Evolutionary conservation across 148 eudicot species (phyloP).

Genomic region (Rhododendron kiyosumense): DNA sequence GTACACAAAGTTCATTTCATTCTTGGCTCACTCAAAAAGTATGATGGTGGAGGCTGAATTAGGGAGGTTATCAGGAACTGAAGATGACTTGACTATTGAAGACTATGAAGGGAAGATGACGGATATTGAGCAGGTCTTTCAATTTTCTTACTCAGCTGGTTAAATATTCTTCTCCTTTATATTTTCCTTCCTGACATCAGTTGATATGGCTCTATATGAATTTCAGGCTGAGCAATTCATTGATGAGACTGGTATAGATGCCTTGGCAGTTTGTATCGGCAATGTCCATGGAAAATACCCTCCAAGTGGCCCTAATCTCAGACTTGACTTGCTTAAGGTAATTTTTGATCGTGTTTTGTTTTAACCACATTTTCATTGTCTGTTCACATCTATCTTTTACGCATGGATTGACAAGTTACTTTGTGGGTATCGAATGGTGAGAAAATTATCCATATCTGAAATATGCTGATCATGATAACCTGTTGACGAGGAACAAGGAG

Average conservation of each 20-base stretch:
- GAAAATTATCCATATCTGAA: not conserved
- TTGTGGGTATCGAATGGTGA: not conserved
- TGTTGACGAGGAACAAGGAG: not conserved
- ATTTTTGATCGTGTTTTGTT: not conserved
- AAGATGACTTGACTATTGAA: slow-evolving; percentile 86
- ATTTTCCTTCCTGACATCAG: not conserved
- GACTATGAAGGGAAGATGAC: slow-evolving; percentile 89
- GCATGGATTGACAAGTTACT: not conserved
- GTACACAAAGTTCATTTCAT: slow-evolving; percentile 64
- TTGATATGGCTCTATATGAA: slow-evolving; percentile 1
- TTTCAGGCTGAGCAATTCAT: slow-evolving; percentile 86
- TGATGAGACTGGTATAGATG: slow-evolving; percentile 75
- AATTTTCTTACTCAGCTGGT: not conserved
- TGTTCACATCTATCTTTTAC: not conserved
- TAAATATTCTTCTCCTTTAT: not conserved
- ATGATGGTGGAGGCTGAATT: slow-evolving; percentile 91
- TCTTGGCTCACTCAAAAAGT: slow-evolving; percentile 62
- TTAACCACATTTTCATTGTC: not conserved
- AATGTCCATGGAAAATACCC: slow-evolving; percentile 99
- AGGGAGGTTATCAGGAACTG: slow-evolving; percentile 96
- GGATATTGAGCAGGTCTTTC: slow-evolving; percentile 61
- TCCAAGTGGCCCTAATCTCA: slow-evolving; percentile 80
- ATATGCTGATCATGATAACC: slow-evolving; percentile 1
- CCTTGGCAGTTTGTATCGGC: slow-evolving; percentile 96
- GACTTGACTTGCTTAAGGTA: slow-evolving; percentile 94